Evolutionary conservation across 2,329 filamentous ascomycete species (phyloP).

Genomic region (Pseudogymnoascus sp.): DNA sequence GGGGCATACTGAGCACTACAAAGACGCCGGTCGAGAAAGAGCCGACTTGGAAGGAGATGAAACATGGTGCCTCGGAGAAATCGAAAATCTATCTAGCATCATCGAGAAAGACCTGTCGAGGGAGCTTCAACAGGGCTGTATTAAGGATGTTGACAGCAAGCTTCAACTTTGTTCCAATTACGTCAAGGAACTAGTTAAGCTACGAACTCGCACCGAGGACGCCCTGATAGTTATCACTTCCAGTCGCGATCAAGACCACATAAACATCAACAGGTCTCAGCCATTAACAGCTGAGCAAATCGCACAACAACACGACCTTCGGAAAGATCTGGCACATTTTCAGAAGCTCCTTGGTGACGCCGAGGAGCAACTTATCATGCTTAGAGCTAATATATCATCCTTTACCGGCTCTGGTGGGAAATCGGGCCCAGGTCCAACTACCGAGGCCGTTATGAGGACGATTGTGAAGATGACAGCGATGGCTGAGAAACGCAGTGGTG

Average conservation of each 20-base stretch:
- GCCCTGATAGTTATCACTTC: conserved; percentile 68
- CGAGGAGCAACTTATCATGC: conserved; percentile 71
- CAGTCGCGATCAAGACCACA: conserved; percentile 59
- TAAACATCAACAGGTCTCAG: conserved; percentile 57
- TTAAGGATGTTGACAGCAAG: conserved; percentile 62
- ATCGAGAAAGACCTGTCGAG: conserved; percentile 56
- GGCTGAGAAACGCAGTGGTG: conserved; percentile 83
- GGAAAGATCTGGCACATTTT: conserved; percentile 66
- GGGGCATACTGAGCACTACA: conserved; percentile 54
- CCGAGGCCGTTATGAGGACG: conserved; percentile 86
- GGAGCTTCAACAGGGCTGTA: conserved; percentile 59
- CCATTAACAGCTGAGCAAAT: conserved; percentile 80
- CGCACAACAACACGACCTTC: conserved; percentile 75
- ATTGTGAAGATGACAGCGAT: conserved; percentile 89
- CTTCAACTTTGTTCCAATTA: conserved; percentile 62
- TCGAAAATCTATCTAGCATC: conserved; percentile 59
- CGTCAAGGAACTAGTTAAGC: conserved; percentile 59
- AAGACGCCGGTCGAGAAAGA: conserved; percentile 48
- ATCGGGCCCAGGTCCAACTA: conserved; percentile 54
- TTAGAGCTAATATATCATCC: conserved; percentile 70
- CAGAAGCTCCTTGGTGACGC: conserved; percentile 68
- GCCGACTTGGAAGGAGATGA: conserved; percentile 63
- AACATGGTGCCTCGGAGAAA: conserved; percentile 69
- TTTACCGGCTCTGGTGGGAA: conserved; percentile 40
- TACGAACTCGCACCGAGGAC: conserved; percentile 70